A percentile compares a stretch with the other conserved stretches of the same genome.
These are phyloP conservation scores for Nephelium lappaceum DNA, from an alignment of 345 rosid species.

Conservation along the genomic window DNA sequence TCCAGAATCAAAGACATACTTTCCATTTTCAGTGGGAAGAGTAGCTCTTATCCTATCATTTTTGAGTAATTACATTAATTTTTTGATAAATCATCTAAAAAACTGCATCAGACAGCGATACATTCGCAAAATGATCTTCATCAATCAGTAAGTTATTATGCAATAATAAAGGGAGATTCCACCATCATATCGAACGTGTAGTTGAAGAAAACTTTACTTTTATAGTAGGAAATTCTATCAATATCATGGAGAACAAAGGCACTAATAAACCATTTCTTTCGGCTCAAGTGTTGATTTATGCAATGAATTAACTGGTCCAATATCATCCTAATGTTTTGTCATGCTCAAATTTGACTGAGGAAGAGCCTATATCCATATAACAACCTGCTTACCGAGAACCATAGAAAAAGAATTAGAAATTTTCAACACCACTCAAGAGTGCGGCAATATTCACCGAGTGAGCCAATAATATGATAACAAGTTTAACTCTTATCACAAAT, in stretches of 20 bases:
- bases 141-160: constrained; percentile 25
- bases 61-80: constrained; percentile 11
- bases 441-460: constrained; percentile 13
- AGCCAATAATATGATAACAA: constrained; percentile 25
- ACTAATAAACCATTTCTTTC: constrained; percentile 49
- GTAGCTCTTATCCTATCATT: constrained; percentile 3
- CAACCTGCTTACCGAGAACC: constrained; percentile 30
- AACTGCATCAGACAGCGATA: constrained; percentile 20
- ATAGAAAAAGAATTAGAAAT: constrained; percentile 10
- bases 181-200: constrained; percentile 29
- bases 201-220: constrained; percentile 30
- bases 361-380: constrained; percentile 23
- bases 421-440: constrained; percentile 27
- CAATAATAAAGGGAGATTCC: constrained; percentile 23
- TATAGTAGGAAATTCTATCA: constrained; percentile 29
- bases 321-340: constrained; percentile 35
- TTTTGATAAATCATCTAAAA: neutral
- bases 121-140: constrained; percentile 12
- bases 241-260: constrained; percentile 40
- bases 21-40: constrained; percentile 21
- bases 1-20: constrained; percentile 14
- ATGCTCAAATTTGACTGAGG: constrained; percentile 22
- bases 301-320: constrained; percentile 32
- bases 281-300: constrained; percentile 48
- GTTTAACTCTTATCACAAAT: constrained; percentile 2